Base-by-base conservation (phyloP, 805 yeast genomes). In the Starmerella bacillaris region DNA sequence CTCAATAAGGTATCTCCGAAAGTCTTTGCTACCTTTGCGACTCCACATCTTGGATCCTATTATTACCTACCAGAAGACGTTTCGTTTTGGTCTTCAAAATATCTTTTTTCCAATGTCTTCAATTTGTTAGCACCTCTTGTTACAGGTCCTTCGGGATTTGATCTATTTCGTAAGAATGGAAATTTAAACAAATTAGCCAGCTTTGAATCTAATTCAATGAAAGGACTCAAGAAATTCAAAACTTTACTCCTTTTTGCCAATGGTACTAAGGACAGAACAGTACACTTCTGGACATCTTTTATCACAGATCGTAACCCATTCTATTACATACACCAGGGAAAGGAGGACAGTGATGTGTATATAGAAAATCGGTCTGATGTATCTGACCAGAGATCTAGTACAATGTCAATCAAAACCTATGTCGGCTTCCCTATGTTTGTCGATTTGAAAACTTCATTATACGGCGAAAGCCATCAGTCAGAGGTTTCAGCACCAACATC, bases 231-330 rank as follows among this genome's bases (percentile, higher is more conserved):
- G 7, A 49, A 46, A 38, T 84, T 84, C 52, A 57, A 70, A 39
- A 62, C 65, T 37, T 64, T 76, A 36, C 58, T 69, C 3, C 51
- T 71, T 2, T 59, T 82, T 38, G 83, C 94, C 7, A 84, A 86
- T 55, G 65, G 75, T 17, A 64, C 72, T 37, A 74, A 78, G 50
- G 96, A 84, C 54, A 63, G 94, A 40, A 70, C 92, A 0, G 96
- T 84, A 5, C 75, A 84, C 12, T 86, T 82, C 53, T 78, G 72
- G 57, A 80, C 95, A 0, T 64, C 92, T 0, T 83, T 63, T 53
- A 75, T 86, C 38, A 65, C 86, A 3, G 64, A 72, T 21, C 67
- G 64, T 39, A 71, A 78, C 36, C 93, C 94, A 1, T 83, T 82
- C n/a, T n/a, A n/a, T n/a, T 51, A 72, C 72, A 22, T 57, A 60